Evolutionary conservation across 805 yeast genomes (phyloP), one percentile per base, ranked within the genome.

Genomic region (Candida golubevii): DNA sequence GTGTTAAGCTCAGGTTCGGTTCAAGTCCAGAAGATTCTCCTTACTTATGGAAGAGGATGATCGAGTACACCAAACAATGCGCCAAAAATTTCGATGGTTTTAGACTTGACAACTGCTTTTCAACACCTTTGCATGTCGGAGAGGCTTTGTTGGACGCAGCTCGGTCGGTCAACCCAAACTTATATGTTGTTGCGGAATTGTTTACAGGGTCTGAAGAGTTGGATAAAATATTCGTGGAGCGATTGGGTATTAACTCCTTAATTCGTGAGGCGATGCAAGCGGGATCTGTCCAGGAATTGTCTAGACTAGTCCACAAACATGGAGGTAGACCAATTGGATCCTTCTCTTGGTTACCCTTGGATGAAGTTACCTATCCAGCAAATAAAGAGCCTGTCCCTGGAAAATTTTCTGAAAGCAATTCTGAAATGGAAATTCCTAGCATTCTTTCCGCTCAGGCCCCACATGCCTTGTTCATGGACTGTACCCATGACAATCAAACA

Each of bases 201-300:
- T 91, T 91, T 63, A 79, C 95, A 4, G 99, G 99, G 10, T 86
- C 95, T 12, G 97, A 90, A 61, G 85, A 80, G 14, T 77, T 87
- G 79, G 99, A 91, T 67, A 84, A 85, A 56, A 69, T 91, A 15
- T 91, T 86, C 61, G 97, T 91, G 11, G 96, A 91, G 64, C 74
- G 95, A 53, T 74, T 93, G 36, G 97, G 96, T 13, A 83, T 93
- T 44, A 85, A 88, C 33, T 83, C 96, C 4, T 72, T 93, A 53
- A 85, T 91, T 44, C 79, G 99, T 59, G 99, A 91, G 60, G 98
- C 98, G 0, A 91, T 93, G 96, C 97, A 89, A 67, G 93, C 97
- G 1, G 83, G 93, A 82, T 81, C 85, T 10, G 93, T 86, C 10
- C 82, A 78, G 33, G 98, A 91, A 59, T 74, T 91, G 29, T 88